Evolutionary conservation across 2,329 filamentous ascomycete species (phyloP), one percentile per base, ranked within the genome.

Genomic region (Balansia obtecta): DNA sequence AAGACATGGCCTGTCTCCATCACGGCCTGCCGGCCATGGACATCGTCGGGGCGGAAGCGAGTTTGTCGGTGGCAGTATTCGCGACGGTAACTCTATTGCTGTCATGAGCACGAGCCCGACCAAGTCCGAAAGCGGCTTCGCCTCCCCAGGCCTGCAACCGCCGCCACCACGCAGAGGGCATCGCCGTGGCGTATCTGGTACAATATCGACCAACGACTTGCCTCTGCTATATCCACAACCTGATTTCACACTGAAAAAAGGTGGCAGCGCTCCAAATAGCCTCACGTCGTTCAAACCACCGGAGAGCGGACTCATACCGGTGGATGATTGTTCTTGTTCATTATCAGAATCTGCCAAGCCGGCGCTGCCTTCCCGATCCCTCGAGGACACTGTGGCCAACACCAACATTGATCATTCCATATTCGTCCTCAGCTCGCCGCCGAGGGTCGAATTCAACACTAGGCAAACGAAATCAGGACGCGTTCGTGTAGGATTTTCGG

Each of bases 21-120:
- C 76, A 18, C 74, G 79, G 53, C 70, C 76, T 22, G 68, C 70
- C 33, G 81, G 83, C 20, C 86, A 89, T 62, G 82, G 85, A 32
- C 90, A 95, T 64, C 77, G 83, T 59, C 79, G 90, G 60, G 86
- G 86, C 49, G 85, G 82, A 30, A 95, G 89, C 63, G 89, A 95
- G 63, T 89, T 94, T 60, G 86, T 94, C 45, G 88, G 88, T 38
- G 86, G 85, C 8, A 85, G 84, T 58, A 68, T 76, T 56, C 71
- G 80, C 58, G 66, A 74, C 66, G 69, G 78, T 12, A 78, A 76
- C 45, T 71, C 76, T 0, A 79, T 81, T 46, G 76, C 77, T 10
- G 68, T 80, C 8, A 73, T 86, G 68, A 86, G 80, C 64, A 78
- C 79, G 12, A 88, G 83, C 59, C 83, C 85, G 30, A 85, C 82